Evolutionary conservation across 108 stramenopile genomes (phyloP).

Genomic region (Pseudonitzschia delicatissima): DNA sequence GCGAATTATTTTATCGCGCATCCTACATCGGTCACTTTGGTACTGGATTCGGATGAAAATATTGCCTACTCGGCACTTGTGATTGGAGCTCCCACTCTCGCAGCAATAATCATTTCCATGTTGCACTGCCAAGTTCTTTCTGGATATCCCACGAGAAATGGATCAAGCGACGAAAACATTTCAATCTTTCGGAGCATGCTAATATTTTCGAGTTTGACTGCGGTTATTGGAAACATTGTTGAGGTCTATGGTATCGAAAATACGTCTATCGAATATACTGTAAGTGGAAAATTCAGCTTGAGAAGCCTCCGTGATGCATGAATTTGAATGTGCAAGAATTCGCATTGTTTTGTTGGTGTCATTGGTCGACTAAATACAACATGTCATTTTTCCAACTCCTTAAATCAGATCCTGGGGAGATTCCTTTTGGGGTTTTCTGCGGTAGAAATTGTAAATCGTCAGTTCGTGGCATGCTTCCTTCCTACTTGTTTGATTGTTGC

Average conservation of each 20-base stretch:
- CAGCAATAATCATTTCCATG: slow-evolving; percentile 59
- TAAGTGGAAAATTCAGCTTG: slow-evolving; percentile 8
- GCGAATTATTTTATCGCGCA: slow-evolving; percentile 73
- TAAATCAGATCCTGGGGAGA: slow-evolving; percentile 42
- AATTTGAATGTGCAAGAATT: background rate
- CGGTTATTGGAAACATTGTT: slow-evolving; percentile 59
- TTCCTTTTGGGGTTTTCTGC: slow-evolving; percentile 63
- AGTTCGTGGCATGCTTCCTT: slow-evolving; percentile 53
- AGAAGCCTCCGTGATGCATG: background rate
- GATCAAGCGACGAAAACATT: slow-evolving; percentile 31
- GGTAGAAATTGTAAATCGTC: slow-evolving; percentile 61
- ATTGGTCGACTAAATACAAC: background rate
- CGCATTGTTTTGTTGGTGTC: too few species aligned
- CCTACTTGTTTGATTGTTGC: slow-evolving; percentile 47
- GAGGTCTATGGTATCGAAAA: slow-evolving; percentile 42
- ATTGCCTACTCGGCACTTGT: slow-evolving; percentile 50
- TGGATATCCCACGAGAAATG: slow-evolving; percentile 10
- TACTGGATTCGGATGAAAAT: slow-evolving; percentile 29
- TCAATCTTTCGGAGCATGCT: slow-evolving; percentile 39
- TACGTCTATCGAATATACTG: slow-evolving; percentile 46
- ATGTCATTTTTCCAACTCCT: background rate
- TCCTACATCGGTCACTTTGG: slow-evolving; percentile 61
- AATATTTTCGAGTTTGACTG: slow-evolving; percentile 36
- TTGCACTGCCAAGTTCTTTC: slow-evolving; percentile 42
- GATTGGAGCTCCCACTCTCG: slow-evolving; percentile 62